These are phyloP conservation scores for Myxozyma vanderwaltii DNA, from an alignment of 805 yeast genomes.

Conservation along the genomic window DNA sequence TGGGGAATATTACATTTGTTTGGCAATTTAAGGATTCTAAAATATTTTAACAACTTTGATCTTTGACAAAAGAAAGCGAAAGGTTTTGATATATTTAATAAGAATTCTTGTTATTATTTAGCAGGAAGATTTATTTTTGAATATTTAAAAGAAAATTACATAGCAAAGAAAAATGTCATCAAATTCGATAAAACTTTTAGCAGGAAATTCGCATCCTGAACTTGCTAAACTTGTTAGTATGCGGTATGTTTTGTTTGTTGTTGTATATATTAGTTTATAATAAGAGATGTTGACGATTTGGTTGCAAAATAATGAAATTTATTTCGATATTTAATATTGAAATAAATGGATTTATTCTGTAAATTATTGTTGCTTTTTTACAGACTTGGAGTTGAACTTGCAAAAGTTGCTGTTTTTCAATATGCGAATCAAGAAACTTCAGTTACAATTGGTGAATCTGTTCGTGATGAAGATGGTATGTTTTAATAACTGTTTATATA, in stretches of 20 bases:
- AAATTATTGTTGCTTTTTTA: not conserved
- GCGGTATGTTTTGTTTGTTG: conserved; percentile 38
- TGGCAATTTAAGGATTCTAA: no score
- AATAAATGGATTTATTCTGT: not conserved
- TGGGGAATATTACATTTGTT: no score
- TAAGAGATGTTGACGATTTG: not conserved
- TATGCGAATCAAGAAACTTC: conserved; percentile 88
- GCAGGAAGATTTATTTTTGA: no score
- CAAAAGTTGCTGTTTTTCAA: conserved; percentile 79
- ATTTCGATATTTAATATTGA: not conserved
- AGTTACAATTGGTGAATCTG: conserved; percentile 82
- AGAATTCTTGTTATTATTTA: no score
- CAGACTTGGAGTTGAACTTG: conserved; percentile 63
- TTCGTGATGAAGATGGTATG: conserved; percentile 75
- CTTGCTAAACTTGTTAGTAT: conserved; percentile 72
- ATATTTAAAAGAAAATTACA: no score
- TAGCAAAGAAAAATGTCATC: no score
- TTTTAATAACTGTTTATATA: conserved; percentile 37
- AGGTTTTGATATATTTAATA: no score
- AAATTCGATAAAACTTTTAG: conserved; percentile 59
- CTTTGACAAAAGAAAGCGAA: no score
- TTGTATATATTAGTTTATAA: not conserved
- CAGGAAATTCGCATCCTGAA: conserved; percentile 69
- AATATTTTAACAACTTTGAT: no score
- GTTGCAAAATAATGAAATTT: not conserved